Base-by-base conservation (phyloP, 2,329 filamentous ascomycete species). In the Apiospora pterosperma region DNA sequence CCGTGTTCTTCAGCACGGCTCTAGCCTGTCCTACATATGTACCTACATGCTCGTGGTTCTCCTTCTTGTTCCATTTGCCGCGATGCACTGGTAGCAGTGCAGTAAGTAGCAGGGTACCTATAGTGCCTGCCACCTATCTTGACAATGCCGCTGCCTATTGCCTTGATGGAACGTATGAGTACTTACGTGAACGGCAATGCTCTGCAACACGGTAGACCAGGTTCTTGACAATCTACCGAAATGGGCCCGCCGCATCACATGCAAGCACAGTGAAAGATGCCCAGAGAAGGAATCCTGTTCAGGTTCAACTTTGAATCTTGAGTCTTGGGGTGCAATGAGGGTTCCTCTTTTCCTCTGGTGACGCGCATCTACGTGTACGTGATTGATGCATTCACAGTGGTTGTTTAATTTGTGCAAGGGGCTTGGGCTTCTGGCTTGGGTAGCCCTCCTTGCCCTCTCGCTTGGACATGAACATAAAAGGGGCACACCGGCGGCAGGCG, bases 141-240 rank as follows among this genome's bases (percentile, higher is more conserved):
- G 36, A 39, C 36, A 39, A 55, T 55, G 48, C 48, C 48, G 48
- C 12, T 55, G 28, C 48, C 28, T 34, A 34, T 34, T 34, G 48
- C 28, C 48, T 34, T 34, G 48, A 55, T n/a, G 48, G 48, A 34
- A 34, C 48, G 7, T 55, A 34, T n/a, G n/a, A n/a, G n/a, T n/a
- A n/a, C 28, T 34, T 55, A 55, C 48, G 48, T 55, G 48, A 55
- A 55, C 48, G 48, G 48, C 48, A 55, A 55, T 55, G 48, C 48
- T 55, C 48, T 55, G 48, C 48, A 55, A 34, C 48, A 55, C 48
- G 28, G 28, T 34, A 34, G 48, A 34, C 28, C 28, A 34, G 48
- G 48, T 55, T 28, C 28, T n/a, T n/a, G 28, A 34, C 19, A 55
- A 55, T 55, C 28, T 55, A 55, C 48, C 48, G 48, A 55, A 34